These are phyloP conservation scores for Botrytis byssoidea DNA, from an alignment of 2,329 filamentous ascomycete species.

Conservation along the genomic window DNA sequence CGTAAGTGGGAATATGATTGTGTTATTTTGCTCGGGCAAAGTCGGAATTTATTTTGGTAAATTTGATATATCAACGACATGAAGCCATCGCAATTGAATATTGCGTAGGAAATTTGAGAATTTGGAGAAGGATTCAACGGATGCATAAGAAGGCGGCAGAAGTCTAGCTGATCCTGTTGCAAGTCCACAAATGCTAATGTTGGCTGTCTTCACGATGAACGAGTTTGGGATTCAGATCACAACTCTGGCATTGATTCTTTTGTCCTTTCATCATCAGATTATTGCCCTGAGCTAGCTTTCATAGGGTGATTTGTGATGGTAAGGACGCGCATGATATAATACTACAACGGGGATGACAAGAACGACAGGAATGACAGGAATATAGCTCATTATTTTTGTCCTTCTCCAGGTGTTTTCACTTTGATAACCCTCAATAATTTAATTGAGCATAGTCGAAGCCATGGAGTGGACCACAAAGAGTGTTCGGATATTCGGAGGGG, in stretches of 20 bases:
- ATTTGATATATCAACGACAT: background rate
- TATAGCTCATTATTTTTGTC: background rate
- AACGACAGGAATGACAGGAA: constrained; percentile 3
- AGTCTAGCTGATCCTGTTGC: constrained; percentile 12
- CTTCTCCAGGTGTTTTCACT: background rate
- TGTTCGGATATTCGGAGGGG: background rate
- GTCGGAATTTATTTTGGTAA: background rate
- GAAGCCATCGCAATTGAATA: background rate
- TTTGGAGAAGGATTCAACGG: background rate
- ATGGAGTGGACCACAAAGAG: background rate
- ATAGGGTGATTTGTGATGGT: background rate
- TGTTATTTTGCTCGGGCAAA: constrained; percentile 4
- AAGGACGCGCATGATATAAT: background rate
- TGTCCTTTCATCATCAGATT: background rate
- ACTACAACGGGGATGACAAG: background rate
- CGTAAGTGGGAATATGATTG: background rate
- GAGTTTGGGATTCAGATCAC: background rate
- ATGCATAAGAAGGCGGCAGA: background rate
- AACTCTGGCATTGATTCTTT: background rate
- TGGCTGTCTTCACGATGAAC: background rate
- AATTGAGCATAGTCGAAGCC: background rate
- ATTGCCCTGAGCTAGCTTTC: background rate
- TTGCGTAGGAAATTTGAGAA: background rate
- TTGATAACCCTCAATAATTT: background rate
- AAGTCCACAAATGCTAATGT: background rate